phyloP scores from a whole-genome alignment of 495 filamentous ascomycete species.

The Pyrenula massariospora region DNA sequence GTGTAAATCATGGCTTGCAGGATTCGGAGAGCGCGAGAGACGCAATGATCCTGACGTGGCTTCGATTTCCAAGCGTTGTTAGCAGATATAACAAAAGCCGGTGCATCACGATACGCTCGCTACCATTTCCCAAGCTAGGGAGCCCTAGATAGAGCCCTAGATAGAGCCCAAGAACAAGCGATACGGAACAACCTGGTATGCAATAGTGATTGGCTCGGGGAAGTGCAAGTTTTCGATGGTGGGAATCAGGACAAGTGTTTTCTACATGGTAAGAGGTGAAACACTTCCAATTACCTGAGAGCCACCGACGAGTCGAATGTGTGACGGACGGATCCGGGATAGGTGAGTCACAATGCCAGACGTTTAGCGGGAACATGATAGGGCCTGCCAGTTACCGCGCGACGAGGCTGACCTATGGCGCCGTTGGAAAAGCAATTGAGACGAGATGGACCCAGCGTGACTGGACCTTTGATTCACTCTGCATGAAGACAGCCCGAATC shows the following conservation, averaged over 20 bases:
- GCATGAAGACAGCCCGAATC: not conserved
- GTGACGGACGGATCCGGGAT: not conserved
- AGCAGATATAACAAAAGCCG: too few relatives aligned
- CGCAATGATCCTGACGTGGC: too few relatives aligned
- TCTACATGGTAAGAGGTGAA: not conserved
- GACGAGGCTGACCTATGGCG: not conserved
- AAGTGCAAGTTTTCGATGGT: not conserved
- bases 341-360: not conserved
- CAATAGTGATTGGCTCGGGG: not conserved
- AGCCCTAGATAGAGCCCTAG: too few relatives aligned
- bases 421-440: not conserved
- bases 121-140: too few relatives aligned
- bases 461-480: not conserved
- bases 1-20: not conserved
- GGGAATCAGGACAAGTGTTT: not conserved
- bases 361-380: not conserved
- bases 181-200: too few relatives aligned
- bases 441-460: too few relatives aligned
- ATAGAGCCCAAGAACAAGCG: too few relatives aligned
- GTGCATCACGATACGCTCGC: too few relatives aligned
- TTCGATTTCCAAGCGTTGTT: too few relatives aligned
- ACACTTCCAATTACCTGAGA: not conserved
- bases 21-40: not conserved
- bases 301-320: too few relatives aligned
- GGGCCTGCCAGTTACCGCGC: not conserved